Evolutionary conservation across 768 basidiomycete species (phyloP).

Genomic region (Suillus hirtellus): DNA sequence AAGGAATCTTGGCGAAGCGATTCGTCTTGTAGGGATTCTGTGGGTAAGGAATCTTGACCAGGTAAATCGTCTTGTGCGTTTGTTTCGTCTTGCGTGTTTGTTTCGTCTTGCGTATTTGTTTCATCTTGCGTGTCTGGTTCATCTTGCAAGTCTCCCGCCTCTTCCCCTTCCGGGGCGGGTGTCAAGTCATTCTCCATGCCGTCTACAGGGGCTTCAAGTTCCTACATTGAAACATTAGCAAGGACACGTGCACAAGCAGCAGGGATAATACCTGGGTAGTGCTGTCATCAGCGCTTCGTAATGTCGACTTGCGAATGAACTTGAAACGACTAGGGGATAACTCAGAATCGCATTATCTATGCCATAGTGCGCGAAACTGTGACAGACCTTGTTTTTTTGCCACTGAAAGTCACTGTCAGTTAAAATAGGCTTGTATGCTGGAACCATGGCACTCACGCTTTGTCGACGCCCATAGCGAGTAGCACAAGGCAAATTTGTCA

Average conservation of each 20-base stretch:
- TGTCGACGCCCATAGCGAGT: neutral
- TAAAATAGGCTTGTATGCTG: neutral
- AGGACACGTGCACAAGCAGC: no score
- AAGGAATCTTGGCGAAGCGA: neutral
- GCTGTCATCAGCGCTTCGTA: neutral
- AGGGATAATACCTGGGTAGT: neutral
- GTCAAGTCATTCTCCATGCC: neutral
- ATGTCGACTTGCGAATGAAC: neutral
- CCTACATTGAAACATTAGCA: neutral
- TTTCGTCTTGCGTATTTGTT: neutral
- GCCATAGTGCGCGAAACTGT: neutral
- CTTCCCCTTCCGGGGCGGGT: neutral
- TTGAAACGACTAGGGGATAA: neutral
- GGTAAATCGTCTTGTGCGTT: neutral
- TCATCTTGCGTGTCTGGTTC: neutral
- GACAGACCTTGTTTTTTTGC: conserved; percentile 1
- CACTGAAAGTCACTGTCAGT: neutral
- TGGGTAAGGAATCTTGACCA: no score
- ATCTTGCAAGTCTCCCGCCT: neutral
- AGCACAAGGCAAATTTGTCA: neutral
- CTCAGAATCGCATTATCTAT: neutral
- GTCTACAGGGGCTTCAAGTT: neutral
- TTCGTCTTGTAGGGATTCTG: neutral
- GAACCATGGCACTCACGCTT: neutral
- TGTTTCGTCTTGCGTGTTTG: neutral